These are phyloP conservation scores for Xylariales sp. DNA, from an alignment of 2,329 filamentous ascomycete genomes.

Conservation along the genomic window DNA sequence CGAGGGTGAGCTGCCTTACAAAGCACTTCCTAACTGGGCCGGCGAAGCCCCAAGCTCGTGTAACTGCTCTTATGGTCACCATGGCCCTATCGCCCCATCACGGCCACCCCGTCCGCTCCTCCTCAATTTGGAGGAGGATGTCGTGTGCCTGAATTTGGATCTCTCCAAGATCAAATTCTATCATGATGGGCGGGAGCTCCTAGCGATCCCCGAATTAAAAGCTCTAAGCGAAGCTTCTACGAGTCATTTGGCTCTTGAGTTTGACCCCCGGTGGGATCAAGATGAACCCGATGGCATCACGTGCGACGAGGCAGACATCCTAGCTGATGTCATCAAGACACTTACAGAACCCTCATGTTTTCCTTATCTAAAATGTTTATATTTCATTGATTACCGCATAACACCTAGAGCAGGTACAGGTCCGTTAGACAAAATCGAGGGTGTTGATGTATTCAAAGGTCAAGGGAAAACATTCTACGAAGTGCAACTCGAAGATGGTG, in stretches of 20 bases:
- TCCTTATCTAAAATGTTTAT: slow-evolving; percentile 2
- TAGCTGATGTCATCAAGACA: neutral
- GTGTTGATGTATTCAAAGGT: neutral
- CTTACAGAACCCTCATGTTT: neutral
- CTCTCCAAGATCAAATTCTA: neutral
- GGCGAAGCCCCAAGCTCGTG: neutral
- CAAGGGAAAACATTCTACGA: slow-evolving; percentile 2
- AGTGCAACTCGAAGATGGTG: neutral
- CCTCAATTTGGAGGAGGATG: slow-evolving; percentile 5
- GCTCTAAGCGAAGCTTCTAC: neutral
- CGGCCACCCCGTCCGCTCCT: neutral
- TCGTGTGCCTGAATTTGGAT: slow-evolving; percentile 3
- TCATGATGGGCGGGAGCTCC: slow-evolving; percentile 1
- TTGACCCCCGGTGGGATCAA: slow-evolving; percentile 1
- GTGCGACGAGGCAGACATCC: neutral
- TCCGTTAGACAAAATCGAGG: neutral
- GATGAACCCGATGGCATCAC: neutral
- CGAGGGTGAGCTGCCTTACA: slow-evolving; percentile 1
- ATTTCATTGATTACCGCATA: slow-evolving; percentile 5
- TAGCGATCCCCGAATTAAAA: slow-evolving; percentile 2
- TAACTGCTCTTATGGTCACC: neutral
- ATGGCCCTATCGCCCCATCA: neutral
- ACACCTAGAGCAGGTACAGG: neutral
- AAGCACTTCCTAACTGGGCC: neutral
- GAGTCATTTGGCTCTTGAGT: slow-evolving; percentile 1